phyloP scores from a whole-genome alignment of 768 basidiomycete genomes.

The Russula compacta region DNA sequence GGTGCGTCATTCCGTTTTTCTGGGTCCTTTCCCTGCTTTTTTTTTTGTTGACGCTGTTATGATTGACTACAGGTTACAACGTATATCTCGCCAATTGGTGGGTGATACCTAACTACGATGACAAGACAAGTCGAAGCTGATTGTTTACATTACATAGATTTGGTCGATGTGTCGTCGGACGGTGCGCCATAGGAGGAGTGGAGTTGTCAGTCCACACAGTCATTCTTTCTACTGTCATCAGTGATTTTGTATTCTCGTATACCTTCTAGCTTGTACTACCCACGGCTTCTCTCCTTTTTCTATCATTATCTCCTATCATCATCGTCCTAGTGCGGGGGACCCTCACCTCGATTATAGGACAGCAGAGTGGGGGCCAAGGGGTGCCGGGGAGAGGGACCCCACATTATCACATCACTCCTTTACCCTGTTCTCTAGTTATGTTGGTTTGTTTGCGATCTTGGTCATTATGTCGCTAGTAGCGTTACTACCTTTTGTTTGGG shows the following conservation, averaged over 20 bases:
- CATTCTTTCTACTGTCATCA: not conserved
- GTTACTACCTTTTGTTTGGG: not conserved
- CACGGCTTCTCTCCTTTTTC: not conserved
- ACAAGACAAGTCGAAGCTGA: not conserved
- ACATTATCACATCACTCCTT: not conserved
- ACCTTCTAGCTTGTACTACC: not conserved
- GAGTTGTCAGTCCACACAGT: not conserved
- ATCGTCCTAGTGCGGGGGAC: not conserved
- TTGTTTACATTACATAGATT: not conserved
- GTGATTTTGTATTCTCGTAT: not conserved
- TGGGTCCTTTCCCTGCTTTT: not conserved
- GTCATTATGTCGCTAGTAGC: too few relatives aligned
- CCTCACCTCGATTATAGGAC: not conserved
- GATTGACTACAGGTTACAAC: constrained; percentile 25
- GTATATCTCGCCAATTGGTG: constrained; percentile 34
- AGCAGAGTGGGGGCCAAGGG: not conserved
- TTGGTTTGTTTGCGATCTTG: not conserved
- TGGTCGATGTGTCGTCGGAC: constrained; percentile 2
- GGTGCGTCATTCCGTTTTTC: constrained; percentile 20
- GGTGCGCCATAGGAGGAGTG: not conserved
- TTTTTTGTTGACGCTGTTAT: not conserved
- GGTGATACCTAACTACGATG: not conserved
- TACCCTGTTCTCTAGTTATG: not conserved
- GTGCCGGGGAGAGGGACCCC: not conserved
- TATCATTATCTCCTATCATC: not conserved